A percentile compares a stretch with the other conserved stretches of the same genome.
Evolutionary conservation across 371 early-diverging fungal species (phyloP).

Genomic region (Synchytrium microbalum): DNA sequence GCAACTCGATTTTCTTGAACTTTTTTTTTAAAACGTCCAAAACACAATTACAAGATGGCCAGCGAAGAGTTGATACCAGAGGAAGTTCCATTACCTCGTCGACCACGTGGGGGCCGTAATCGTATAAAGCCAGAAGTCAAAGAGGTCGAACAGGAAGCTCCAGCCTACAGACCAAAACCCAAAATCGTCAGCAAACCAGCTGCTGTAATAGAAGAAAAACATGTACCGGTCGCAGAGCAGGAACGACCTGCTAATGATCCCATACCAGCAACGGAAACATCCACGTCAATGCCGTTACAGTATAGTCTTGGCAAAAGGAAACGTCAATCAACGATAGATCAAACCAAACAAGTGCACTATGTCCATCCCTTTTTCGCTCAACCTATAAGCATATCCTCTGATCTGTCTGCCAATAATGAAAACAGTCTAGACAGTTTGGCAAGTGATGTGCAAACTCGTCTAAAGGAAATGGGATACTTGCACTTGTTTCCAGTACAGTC

Average conservation of each 20-base stretch:
- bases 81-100: background rate
- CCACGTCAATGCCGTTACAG: background rate
- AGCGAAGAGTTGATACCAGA: too few species aligned
- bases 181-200: background rate
- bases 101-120: background rate
- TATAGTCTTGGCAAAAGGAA: background rate
- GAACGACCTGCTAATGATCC: too few species aligned
- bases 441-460: constrained; percentile 47
- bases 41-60: too few species aligned
- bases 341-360: background rate
- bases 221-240: too few species aligned
- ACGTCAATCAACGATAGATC: background rate
- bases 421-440: constrained; percentile 50
- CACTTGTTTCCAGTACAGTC: constrained; percentile 87
- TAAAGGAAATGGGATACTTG: constrained; percentile 52
- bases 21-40: too few species aligned
- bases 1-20: too few species aligned
- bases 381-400: constrained; percentile 63
- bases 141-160: background rate
- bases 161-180: background rate
- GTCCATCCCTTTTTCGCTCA: constrained; percentile 59
- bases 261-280: background rate
- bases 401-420: constrained; percentile 34
- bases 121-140: background rate
- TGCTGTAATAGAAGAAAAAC: too few species aligned